Evolutionary conservation across 768 basidiomycete species (phyloP).

Genomic region (Serpula lacrymans): DNA sequence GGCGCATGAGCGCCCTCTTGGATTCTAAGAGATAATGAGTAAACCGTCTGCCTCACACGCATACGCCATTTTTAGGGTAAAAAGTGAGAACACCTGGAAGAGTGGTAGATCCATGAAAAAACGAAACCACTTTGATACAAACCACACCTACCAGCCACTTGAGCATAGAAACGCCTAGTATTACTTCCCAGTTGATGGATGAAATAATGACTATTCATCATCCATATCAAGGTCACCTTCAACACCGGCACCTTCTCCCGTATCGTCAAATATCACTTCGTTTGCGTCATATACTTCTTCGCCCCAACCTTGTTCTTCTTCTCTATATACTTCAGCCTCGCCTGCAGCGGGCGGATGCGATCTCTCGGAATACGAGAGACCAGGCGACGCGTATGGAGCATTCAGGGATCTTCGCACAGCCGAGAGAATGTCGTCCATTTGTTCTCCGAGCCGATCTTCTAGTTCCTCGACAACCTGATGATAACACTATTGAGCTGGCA

Average conservation of each 20-base stretch:
- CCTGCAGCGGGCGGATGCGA: constrained; percentile 1
- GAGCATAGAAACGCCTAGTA: too few species aligned
- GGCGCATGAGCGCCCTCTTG: too few species aligned
- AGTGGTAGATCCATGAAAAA: too few species aligned
- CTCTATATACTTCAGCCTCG: constrained; percentile 14
- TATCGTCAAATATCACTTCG: constrained; percentile 61
- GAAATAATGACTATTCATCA: constrained; percentile 49
- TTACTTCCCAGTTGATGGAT: too few species aligned
- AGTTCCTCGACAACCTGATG: constrained; percentile 89
- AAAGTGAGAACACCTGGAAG: too few species aligned
- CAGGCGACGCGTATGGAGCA: too few species aligned
- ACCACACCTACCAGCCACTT: too few species aligned
- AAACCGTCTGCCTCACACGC: too few species aligned
- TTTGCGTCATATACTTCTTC: constrained; percentile 37
- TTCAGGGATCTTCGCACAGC: constrained; percentile 46
- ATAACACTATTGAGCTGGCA: background rate
- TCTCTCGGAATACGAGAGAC: too few species aligned
- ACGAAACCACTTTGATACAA: too few species aligned
- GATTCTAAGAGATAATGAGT: too few species aligned
- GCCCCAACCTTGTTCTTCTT: constrained; percentile 25
- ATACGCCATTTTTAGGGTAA: too few species aligned
- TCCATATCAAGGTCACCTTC: constrained; percentile 74
- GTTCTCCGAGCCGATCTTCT: constrained; percentile 73
- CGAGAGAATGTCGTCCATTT: constrained; percentile 63
- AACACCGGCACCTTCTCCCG: constrained; percentile 60